phyloP scores from a whole-genome alignment of 225 moss, liverwort and hornwort genomes.

The Sphagnum tenellum region DNA sequence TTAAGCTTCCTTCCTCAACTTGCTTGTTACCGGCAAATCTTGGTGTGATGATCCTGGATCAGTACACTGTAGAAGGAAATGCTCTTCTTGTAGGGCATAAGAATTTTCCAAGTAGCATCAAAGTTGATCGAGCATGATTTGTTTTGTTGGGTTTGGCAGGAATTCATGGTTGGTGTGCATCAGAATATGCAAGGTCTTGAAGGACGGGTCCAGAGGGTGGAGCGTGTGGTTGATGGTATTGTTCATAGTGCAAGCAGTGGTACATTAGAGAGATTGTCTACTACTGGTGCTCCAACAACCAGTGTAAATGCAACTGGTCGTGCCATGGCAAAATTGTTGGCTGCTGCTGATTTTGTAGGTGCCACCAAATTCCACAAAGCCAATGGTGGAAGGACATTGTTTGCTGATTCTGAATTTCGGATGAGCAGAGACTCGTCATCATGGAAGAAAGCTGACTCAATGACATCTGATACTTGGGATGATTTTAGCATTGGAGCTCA shows the following conservation, averaged over 20 bases:
- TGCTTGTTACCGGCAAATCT: background rate
- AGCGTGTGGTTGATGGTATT: conserved; percentile 29
- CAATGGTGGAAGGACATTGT: conserved; percentile 4
- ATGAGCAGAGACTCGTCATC: conserved; percentile 11
- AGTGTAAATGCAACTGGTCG: conserved; percentile 32
- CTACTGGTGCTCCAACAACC: conserved; percentile 20
- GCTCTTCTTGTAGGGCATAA: too few species aligned
- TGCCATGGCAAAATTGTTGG: conserved; percentile 34
- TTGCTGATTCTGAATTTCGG: conserved; percentile 5
- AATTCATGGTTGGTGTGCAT: conserved; percentile 62
- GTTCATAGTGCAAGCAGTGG: conserved; percentile 35
- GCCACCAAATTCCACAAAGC: conserved; percentile 30
- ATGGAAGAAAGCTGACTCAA: conserved; percentile 29
- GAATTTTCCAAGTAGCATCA: too few species aligned
- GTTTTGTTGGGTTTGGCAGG: conserved; percentile 20
- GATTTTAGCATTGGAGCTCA: conserved; percentile 8
- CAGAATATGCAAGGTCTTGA: conserved; percentile 69
- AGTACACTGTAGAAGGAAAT: too few species aligned
- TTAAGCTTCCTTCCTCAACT: too few species aligned
- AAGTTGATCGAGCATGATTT: too few species aligned
- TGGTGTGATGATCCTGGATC: too few species aligned
- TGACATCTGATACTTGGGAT: conserved; percentile 10
- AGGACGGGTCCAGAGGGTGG: conserved; percentile 57
- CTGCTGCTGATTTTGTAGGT: conserved; percentile 36
- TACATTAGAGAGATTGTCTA: conserved; percentile 24